Evolutionary conservation across 148 eudicot species (phyloP).

Genomic region (Pharnaceum exiguum): DNA sequence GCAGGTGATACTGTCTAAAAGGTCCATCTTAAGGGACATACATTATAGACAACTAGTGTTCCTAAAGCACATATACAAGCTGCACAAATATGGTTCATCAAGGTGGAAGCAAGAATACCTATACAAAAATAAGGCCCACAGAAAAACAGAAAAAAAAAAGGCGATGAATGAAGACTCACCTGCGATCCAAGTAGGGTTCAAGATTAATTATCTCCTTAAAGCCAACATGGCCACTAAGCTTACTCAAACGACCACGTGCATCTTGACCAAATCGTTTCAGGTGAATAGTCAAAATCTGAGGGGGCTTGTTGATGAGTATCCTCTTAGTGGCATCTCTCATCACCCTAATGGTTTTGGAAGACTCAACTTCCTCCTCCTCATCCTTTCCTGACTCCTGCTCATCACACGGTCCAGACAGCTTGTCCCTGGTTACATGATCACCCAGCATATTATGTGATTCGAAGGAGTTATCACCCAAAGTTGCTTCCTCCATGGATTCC

Average conservation of each 20-base stretch:
- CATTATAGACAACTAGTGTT: too few species aligned
- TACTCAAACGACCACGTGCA: constrained; percentile 85
- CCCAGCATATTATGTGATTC: constrained; percentile 18
- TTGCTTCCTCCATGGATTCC: constrained; percentile 19
- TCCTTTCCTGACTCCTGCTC: constrained; percentile 36
- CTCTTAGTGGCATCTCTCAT: constrained; percentile 85
- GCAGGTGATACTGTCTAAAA: too few species aligned
- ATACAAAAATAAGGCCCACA: neutral
- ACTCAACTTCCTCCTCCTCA: constrained; percentile 37
- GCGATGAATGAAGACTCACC: constrained; percentile 32
- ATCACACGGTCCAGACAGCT: constrained; percentile 18
- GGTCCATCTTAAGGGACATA: too few species aligned
- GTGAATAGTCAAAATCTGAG: constrained; percentile 79
- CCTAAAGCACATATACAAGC: neutral
- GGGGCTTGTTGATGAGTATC: constrained; percentile 59
- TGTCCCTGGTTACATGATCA: constrained; percentile 15
- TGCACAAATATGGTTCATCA: neutral
- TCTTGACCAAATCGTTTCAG: constrained; percentile 93
- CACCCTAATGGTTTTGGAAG: constrained; percentile 51
- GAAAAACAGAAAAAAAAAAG: constrained; percentile 5
- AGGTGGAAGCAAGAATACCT: neutral
- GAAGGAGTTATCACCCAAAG: constrained; percentile 6
- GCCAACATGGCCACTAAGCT: constrained; percentile 79
- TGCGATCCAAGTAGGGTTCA: constrained; percentile 66
- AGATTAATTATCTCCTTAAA: constrained; percentile 74